phyloP scores from a whole-genome alignment of 768 basidiomycete species.

The Hericium coralloides region DNA sequence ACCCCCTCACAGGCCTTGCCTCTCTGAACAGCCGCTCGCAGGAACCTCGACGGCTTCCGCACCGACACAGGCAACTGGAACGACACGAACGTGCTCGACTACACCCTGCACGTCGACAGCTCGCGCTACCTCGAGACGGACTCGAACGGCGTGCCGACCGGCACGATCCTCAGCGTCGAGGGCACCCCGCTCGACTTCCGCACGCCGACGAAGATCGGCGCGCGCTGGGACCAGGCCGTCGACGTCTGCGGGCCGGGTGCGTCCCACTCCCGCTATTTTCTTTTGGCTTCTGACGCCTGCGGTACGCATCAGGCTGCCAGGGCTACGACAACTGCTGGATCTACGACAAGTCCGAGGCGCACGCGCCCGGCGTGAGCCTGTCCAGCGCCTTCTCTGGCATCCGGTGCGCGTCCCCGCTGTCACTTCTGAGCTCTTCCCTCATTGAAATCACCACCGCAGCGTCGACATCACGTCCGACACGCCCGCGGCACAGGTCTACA shows the following conservation, averaged over 20 bases:
- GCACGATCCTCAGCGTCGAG: slow-evolving; percentile 25
- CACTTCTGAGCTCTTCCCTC: background rate
- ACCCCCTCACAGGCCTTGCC: background rate
- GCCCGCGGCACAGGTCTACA: slow-evolving; percentile 38
- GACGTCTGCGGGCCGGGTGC: slow-evolving; percentile 34
- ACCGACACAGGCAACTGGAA: slow-evolving; percentile 1
- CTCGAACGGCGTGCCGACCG: slow-evolving; percentile 32
- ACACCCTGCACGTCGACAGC: slow-evolving; percentile 23
- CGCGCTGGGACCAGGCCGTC: slow-evolving; percentile 24
- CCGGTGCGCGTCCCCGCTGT: slow-evolving; percentile 13
- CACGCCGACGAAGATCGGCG: slow-evolving; percentile 30
- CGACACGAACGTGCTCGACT: background rate
- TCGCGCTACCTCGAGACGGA: slow-evolving; percentile 33
- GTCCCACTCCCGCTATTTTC: background rate
- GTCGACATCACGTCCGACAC: slow-evolving; percentile 38
- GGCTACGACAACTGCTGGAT: slow-evolving; percentile 42
- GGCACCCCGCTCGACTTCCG: slow-evolving; percentile 37
- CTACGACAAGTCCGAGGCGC: slow-evolving; percentile 25
- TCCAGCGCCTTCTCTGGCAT: slow-evolving; percentile 41
- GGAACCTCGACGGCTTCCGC: slow-evolving; percentile 45
- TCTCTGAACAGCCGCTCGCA: slow-evolving; percentile 7
- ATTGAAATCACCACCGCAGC: slow-evolving; percentile 10
- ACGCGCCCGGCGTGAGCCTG: slow-evolving; percentile 27
- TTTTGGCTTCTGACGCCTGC: background rate
- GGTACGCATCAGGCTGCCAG: slow-evolving; percentile 25